Percentiles rank a stretch among this genome's conserved stretches.
These are phyloP conservation scores for Aspergillus candidus DNA, from an alignment of 2,329 filamentous ascomycete species.

Conservation along the genomic window DNA sequence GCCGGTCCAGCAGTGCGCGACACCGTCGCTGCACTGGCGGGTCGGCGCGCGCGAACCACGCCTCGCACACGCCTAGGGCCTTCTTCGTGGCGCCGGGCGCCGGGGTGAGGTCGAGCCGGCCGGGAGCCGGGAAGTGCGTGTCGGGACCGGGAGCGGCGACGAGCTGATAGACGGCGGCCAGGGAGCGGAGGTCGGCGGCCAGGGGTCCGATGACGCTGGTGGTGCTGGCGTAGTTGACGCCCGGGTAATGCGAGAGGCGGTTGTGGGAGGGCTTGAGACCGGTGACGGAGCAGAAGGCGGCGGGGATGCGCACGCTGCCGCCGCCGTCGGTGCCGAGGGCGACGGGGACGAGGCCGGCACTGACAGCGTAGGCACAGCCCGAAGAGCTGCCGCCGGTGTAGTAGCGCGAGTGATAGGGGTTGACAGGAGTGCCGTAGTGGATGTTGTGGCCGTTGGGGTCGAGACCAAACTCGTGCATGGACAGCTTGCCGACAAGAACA, in stretches of 20 bases:
- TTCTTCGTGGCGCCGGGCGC: conserved; percentile 39
- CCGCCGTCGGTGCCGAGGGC: conserved; percentile 58
- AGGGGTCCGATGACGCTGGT: conserved; percentile 63
- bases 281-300: conserved; percentile 65
- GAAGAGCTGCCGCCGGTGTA: conserved; percentile 71
- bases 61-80: conserved; percentile 58
- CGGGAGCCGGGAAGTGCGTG: conserved; percentile 45
- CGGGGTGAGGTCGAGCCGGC: conserved; percentile 43
- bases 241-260: conserved; percentile 51
- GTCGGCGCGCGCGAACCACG: conserved; percentile 61
- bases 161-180: conserved; percentile 68
- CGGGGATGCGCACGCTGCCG: conserved; percentile 62
- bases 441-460: conserved; percentile 71
- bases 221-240: conserved; percentile 50
- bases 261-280: conserved; percentile 64
- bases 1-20: conserved; percentile 51
- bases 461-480: conserved; percentile 68
- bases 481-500: conserved; percentile 63
- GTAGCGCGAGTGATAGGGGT: conserved; percentile 65
- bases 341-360: conserved; percentile 52
- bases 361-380: conserved; percentile 60
- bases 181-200: conserved; percentile 63
- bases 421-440: conserved; percentile 61
- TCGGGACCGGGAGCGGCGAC: conserved; percentile 63
- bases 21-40: conserved; percentile 54